These are phyloP conservation scores for Boletus barrowsii DNA, from an alignment of 768 basidiomycete genomes.

Conservation along the genomic window DNA sequence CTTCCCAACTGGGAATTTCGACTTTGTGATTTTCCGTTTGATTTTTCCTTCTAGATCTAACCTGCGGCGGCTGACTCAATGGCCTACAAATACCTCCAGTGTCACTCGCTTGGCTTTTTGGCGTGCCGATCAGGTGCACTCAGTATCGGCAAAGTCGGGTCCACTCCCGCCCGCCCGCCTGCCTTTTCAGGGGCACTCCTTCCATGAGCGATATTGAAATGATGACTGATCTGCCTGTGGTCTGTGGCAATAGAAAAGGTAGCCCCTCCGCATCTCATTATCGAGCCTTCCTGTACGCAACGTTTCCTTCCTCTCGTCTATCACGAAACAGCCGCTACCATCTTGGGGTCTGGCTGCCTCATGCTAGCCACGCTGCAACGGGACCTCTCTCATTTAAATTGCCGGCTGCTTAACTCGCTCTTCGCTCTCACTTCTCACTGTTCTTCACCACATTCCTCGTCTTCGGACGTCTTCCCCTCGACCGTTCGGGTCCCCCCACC, in stretches of 20 bases:
- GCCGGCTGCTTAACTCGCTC: slow-evolving; percentile 20
- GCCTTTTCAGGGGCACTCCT: slow-evolving; percentile 27
- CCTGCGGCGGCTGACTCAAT: slow-evolving; percentile 1
- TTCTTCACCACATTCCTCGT: slow-evolving; percentile 19
- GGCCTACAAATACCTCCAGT: background rate
- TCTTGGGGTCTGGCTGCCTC: slow-evolving; percentile 33
- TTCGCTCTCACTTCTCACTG: slow-evolving; percentile 27
- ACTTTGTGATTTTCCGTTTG: slow-evolving; percentile 10
- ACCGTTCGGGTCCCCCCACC: slow-evolving; percentile 23
- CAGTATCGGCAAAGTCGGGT: background rate
- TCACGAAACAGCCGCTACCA: slow-evolving; percentile 31
- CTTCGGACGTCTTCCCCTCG: slow-evolving; percentile 21
- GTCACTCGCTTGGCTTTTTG: slow-evolving; percentile 4
- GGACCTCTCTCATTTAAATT: slow-evolving; percentile 33
- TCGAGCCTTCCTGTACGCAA: slow-evolving; percentile 27
- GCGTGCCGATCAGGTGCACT: background rate
- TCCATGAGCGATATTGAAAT: slow-evolving; percentile 30
- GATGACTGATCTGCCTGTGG: slow-evolving; percentile 28
- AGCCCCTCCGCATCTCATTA: slow-evolving; percentile 19
- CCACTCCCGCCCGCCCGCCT: slow-evolving; percentile 14
- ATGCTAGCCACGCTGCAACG: slow-evolving; percentile 36
- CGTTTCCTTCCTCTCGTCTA: slow-evolving; percentile 31
- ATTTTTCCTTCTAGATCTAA: background rate
- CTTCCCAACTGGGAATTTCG: slow-evolving; percentile 11
- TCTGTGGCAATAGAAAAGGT: slow-evolving; percentile 31